Evolutionary conservation across 2,329 filamentous ascomycete genomes (phyloP).

Genomic region (Paecilomyces dactylethromorphus): DNA sequence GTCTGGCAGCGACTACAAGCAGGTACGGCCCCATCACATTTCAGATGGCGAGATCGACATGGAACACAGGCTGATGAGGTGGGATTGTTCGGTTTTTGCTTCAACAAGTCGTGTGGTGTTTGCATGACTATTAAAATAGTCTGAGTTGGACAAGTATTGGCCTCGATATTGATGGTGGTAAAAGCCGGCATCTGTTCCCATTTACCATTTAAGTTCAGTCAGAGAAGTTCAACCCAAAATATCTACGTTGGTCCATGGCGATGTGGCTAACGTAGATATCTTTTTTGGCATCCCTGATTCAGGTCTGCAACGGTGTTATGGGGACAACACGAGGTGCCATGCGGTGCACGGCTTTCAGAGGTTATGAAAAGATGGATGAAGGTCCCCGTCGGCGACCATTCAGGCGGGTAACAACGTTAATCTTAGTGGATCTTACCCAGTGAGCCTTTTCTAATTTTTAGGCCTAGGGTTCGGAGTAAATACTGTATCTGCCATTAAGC

Average conservation of each 20-base stretch:
- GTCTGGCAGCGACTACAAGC: constrained; percentile 36
- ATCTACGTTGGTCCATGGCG: neutral
- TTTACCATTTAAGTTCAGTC: neutral
- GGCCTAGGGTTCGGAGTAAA: neutral
- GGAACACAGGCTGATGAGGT: constrained; percentile 21
- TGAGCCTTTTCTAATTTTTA: neutral
- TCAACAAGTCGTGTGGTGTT: neutral
- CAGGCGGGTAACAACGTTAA: neutral
- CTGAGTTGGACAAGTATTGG: neutral
- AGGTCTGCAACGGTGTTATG: neutral
- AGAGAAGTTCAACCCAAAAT: neutral
- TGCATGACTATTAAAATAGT: neutral
- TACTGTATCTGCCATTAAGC: neutral
- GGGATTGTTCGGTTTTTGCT: neutral
- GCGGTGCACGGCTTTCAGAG: neutral
- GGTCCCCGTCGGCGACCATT: neutral
- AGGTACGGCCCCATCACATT: constrained; percentile 42
- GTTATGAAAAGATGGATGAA: constrained; percentile 1
- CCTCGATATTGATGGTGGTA: neutral
- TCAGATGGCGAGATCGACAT: constrained; percentile 36
- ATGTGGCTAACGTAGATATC: neutral
- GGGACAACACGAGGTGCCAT: neutral
- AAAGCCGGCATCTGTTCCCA: neutral
- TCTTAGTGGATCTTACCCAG: neutral
- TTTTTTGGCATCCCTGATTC: neutral